phyloP scores from a whole-genome alignment of 768 basidiomycete species.

The Naganishia friedmannii region DNA sequence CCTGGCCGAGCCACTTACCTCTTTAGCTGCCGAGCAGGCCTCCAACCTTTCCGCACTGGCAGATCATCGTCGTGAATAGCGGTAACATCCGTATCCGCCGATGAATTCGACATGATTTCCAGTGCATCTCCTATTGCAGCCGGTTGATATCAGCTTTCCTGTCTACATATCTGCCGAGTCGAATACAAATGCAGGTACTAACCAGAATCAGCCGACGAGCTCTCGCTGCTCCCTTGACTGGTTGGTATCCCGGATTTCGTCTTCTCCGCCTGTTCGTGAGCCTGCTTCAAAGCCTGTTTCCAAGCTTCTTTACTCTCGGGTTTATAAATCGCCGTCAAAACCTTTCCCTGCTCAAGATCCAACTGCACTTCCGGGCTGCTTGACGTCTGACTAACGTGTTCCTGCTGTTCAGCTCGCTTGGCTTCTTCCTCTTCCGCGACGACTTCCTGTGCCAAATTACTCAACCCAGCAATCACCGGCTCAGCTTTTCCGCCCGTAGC shows the following conservation, averaged over 20 bases:
- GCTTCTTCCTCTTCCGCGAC: constrained; percentile 51
- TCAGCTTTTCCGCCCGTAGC: constrained; percentile 54
- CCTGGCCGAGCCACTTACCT: constrained; percentile 60
- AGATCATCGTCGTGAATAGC: constrained; percentile 21
- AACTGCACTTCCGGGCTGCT: neutral
- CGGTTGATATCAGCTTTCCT: neutral
- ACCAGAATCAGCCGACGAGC: constrained; percentile 10
- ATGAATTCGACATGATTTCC: constrained; percentile 12
- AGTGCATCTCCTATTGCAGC: neutral
- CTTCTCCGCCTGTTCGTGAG: constrained; percentile 49
- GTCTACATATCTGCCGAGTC: neutral
- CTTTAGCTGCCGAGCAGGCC: constrained; percentile 77
- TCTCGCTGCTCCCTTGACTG: constrained; percentile 1
- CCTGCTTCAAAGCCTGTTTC: constrained; percentile 61
- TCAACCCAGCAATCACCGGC: constrained; percentile 45
- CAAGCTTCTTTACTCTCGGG: constrained; percentile 83
- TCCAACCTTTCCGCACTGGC: constrained; percentile 62
- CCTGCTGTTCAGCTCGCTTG: constrained; percentile 3
- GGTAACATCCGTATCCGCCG: constrained; percentile 9
- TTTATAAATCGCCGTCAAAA: constrained; percentile 69
- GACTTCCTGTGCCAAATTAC: constrained; percentile 23
- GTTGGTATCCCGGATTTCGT: constrained; percentile 19
- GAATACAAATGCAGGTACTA: neutral
- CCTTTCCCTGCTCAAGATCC: constrained; percentile 30
- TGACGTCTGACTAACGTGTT: neutral